Conservation (phyloP, 78 protist species). For the Bigelowiella natans region DNA sequence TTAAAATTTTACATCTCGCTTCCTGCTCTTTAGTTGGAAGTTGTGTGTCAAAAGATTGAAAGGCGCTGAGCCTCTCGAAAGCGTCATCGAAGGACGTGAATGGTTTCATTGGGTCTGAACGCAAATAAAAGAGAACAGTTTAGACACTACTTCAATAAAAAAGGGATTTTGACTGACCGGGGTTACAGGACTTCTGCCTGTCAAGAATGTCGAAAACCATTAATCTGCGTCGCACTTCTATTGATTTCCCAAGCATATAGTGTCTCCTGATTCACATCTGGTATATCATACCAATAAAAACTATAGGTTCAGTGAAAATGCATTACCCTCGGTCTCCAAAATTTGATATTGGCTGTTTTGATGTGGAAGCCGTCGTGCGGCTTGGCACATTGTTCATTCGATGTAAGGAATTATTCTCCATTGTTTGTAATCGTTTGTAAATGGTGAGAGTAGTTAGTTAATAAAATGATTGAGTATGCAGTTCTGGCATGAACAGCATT, state of each 20-base stretch:
- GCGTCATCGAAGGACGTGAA: neutral
- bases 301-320: no score
- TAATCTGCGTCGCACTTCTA: neutral
- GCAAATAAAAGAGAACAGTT: neutral
- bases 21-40: neutral
- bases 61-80: neutral
- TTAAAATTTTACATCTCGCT: neutral
- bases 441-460: no score
- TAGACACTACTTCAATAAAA: neutral
- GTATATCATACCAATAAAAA: no score
- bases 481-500: no score
- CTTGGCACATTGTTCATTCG: no score
- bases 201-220: neutral
- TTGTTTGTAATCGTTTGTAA: no score
- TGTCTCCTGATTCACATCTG: no score
- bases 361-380: no score
- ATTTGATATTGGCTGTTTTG: no score
- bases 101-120: neutral
- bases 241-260: neutral
- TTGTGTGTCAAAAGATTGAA: neutral
- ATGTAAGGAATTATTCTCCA: no score
- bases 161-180: neutral
- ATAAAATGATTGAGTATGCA: no score
- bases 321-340: no score
- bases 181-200: neutral